Conservation (phyloP, 768 basidiomycete genomes). For the Hydnum rufescens region DNA sequence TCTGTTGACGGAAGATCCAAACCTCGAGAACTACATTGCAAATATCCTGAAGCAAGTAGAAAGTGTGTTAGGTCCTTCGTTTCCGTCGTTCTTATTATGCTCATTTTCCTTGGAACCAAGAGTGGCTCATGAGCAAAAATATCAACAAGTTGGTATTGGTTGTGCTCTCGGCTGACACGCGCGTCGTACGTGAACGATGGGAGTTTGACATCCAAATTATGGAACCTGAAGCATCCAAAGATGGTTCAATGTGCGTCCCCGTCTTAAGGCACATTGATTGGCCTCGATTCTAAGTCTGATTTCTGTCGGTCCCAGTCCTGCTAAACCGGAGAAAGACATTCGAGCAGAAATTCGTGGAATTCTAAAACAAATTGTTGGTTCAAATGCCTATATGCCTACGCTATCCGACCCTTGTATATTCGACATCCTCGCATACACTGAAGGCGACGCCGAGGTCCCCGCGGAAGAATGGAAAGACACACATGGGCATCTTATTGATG, state of each 20-base stretch:
- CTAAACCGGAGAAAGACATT: slow-evolving; percentile 72
- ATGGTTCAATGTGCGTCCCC: slow-evolving; percentile 1
- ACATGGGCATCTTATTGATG: slow-evolving; percentile 79
- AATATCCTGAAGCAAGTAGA: slow-evolving; percentile 87
- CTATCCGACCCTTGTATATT: slow-evolving; percentile 82
- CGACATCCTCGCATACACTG: slow-evolving; percentile 93
- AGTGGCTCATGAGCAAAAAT: slow-evolving; percentile 83
- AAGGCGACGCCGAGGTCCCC: slow-evolving; percentile 78
- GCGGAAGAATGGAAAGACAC: slow-evolving; percentile 93
- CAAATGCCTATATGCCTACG: slow-evolving; percentile 89
- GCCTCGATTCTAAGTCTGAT: background rate
- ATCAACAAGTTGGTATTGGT: slow-evolving; percentile 90
- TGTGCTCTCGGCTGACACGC: slow-evolving; percentile 87
- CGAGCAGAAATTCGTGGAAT: slow-evolving; percentile 96
- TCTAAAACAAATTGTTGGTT: slow-evolving; percentile 93
- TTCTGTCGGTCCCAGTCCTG: slow-evolving; percentile 15
- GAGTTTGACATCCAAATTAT: slow-evolving; percentile 89
- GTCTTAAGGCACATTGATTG: background rate
- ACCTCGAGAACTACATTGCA: slow-evolving; percentile 83
- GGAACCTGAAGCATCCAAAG: slow-evolving; percentile 25
- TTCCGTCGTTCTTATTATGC: background rate
- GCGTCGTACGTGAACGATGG: slow-evolving; percentile 88
- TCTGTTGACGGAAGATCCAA: slow-evolving; percentile 82
- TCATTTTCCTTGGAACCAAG: slow-evolving; percentile 22
- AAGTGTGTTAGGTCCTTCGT: slow-evolving; percentile 31